Conservation (phyloP, 2,329 filamentous ascomycete genomes). For the Aspergillus novoparasiticus region DNA sequence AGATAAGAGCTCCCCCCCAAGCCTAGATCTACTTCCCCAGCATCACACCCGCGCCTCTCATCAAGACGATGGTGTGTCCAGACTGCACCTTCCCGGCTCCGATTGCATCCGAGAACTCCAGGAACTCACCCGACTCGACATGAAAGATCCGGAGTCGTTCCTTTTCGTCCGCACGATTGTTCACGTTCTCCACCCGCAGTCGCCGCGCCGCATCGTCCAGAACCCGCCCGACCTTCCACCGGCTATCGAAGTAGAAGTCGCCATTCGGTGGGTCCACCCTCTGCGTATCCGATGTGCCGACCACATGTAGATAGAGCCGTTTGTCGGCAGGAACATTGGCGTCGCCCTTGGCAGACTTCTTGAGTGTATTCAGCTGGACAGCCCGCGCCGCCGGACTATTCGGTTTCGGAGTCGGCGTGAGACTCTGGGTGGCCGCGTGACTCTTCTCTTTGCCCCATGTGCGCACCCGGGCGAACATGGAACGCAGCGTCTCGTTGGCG, state of each 20-base stretch:
- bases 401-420: constrained; percentile 62
- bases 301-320: constrained; percentile 85
- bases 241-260: constrained; percentile 76
- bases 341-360: constrained; percentile 88
- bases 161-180: constrained; percentile 55
- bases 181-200: constrained; percentile 48
- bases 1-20: neutral
- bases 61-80: constrained; percentile 86
- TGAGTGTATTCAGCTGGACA: constrained; percentile 74
- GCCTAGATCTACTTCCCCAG: constrained; percentile 59
- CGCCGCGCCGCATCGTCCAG: constrained; percentile 48
- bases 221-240: constrained; percentile 83
- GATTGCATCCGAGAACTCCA: constrained; percentile 88
- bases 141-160: constrained; percentile 87
- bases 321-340: constrained; percentile 78
- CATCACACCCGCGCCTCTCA: constrained; percentile 82
- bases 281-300: constrained; percentile 84
- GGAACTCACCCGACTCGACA: constrained; percentile 80
- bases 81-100: constrained; percentile 67
- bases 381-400: constrained; percentile 61
- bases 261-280: constrained; percentile 80
- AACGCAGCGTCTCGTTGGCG: constrained; percentile 65
- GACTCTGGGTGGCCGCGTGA: constrained; percentile 63
- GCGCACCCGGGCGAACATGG: constrained; percentile 75
- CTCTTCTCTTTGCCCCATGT: constrained; percentile 79